Percentiles rank a stretch among this genome's conserved stretches.
phyloP scores from a whole-genome alignment of 352 stramenopile species.

The Thalassiosira hispida region DNA sequence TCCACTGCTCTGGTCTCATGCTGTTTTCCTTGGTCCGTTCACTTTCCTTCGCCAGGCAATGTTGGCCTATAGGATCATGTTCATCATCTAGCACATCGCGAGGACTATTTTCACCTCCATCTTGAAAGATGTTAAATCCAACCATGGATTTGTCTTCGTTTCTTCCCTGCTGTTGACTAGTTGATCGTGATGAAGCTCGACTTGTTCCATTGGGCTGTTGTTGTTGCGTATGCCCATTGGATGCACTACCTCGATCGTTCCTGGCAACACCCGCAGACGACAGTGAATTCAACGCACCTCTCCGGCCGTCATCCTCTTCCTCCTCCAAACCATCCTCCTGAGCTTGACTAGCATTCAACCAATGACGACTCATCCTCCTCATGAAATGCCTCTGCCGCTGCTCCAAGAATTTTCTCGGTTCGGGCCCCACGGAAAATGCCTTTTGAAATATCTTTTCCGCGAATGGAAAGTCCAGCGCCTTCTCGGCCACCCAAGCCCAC shows the following conservation, averaged over 20 bases:
- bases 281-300: slow-evolving; percentile 58
- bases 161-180: not conserved
- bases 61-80: slow-evolving; percentile 15
- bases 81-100: slow-evolving; percentile 27
- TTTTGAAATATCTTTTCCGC: slow-evolving; percentile 83
- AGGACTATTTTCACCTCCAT: slow-evolving; percentile 29
- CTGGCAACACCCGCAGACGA: slow-evolving; percentile 45
- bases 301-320: slow-evolving; percentile 22
- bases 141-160: slow-evolving; percentile 22
- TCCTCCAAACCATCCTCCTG: slow-evolving; percentile 52
- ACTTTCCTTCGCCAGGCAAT: slow-evolving; percentile 58
- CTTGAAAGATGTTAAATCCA: slow-evolving; percentile 55
- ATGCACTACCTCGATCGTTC: slow-evolving; percentile 56
- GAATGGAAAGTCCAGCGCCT: slow-evolving; percentile 74
- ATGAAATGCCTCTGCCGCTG: slow-evolving; percentile 80
- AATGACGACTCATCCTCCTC: slow-evolving; percentile 72
- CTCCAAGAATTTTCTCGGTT: slow-evolving; percentile 76
- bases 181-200: slow-evolving; percentile 9
- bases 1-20: slow-evolving; percentile 70
- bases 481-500: slow-evolving; percentile 82
- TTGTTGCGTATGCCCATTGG: slow-evolving; percentile 25
- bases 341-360: slow-evolving; percentile 61
- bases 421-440: slow-evolving; percentile 64
- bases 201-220: not conserved
- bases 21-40: slow-evolving; percentile 83